A percentile compares a stretch with the other conserved stretches of the same genome.
Conservation (phyloP, 768 basidiomycete species). For the Trametes cubensis region DNA sequence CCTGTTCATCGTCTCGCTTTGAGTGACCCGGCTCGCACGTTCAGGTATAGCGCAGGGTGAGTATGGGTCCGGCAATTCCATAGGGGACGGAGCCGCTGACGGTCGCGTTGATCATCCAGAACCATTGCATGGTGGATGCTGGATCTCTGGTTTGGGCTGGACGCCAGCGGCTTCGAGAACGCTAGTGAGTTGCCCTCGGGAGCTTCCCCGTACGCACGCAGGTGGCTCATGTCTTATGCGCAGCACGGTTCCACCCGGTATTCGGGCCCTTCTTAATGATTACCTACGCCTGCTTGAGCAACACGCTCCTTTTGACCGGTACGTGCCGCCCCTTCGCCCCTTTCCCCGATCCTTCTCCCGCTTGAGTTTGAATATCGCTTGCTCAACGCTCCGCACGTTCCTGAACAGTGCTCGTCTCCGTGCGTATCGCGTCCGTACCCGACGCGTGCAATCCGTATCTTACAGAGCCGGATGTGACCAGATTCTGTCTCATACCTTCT, state of each 20-base stretch:
- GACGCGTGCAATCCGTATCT: neutral
- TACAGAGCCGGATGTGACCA: constrained; percentile 32
- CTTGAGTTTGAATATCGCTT: neutral
- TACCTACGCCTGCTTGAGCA: constrained; percentile 88
- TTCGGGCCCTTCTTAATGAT: constrained; percentile 93
- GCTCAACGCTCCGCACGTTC: no score
- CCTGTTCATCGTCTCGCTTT: no score
- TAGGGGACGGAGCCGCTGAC: neutral
- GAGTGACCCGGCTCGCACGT: neutral
- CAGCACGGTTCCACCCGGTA: constrained; percentile 78
- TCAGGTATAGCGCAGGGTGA: constrained; percentile 42
- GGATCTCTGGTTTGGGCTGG: constrained; percentile 92
- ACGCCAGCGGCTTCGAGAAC: constrained; percentile 84
- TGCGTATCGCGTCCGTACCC: constrained; percentile 37
- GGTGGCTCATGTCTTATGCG: no score
- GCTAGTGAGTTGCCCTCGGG: constrained; percentile 59
- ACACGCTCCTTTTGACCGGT: constrained; percentile 91
- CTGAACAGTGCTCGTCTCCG: constrained; percentile 71
- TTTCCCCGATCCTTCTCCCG: constrained; percentile 12
- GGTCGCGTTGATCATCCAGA: constrained; percentile 31
- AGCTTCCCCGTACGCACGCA: neutral
- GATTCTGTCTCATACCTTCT: constrained; percentile 96
- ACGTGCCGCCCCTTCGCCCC: constrained; percentile 21
- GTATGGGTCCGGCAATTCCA: neutral
- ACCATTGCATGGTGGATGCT: constrained; percentile 95